A percentile compares a stretch with the other conserved stretches of the same genome.
Conservation (phyloP, 352 stramenopile species). For the Paralagenidium karlingii region DNA sequence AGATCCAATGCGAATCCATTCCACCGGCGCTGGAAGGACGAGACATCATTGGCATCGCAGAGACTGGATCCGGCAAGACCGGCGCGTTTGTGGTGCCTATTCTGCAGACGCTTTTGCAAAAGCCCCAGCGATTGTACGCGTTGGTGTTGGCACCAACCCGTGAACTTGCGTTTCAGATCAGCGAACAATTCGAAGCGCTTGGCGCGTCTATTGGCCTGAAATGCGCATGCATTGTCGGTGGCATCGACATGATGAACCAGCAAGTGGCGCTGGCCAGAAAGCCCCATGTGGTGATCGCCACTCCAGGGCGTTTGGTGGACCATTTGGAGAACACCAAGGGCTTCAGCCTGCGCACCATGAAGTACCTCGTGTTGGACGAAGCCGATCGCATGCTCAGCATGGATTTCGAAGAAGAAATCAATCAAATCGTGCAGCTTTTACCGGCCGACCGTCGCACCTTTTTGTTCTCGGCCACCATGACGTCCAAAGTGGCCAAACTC, state of each 20-base stretch:
- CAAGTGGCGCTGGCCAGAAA: conserved; percentile 94
- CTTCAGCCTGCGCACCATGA: conserved; percentile 85
- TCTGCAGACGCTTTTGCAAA: conserved; percentile 85
- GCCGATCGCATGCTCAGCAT: conserved; percentile 94
- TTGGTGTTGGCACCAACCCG: conserved; percentile 89
- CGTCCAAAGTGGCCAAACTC: conserved; percentile 97
- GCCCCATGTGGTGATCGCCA: conserved; percentile 93
- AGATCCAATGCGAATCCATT: conserved; percentile 93
- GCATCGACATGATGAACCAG: conserved; percentile 96
- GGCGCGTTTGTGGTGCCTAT: conserved; percentile 92
- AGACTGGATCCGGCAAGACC: conserved; percentile 94
- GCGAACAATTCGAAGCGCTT: conserved; percentile 89
- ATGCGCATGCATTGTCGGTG: conserved; percentile 88
- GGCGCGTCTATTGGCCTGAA: conserved; percentile 88
- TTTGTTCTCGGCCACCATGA: conserved; percentile 99
- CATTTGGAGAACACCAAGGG: conserved; percentile 96
- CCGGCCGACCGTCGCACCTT: conserved; percentile 91
- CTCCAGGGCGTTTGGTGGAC: conserved; percentile 87
- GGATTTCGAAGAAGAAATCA: conserved; percentile 98
- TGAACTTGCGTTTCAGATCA: conserved; percentile 94
- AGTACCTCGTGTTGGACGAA: conserved; percentile 91
- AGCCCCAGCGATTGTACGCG: conserved; percentile 82
- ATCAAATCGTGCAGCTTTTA: conserved; percentile 96
- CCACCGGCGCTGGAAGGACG: conserved; percentile 85
- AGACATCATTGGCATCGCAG: conserved; percentile 95